phyloP scores from a whole-genome alignment of 495 filamentous ascomycete species.

The Rostrohypoxylon terebratum region DNA sequence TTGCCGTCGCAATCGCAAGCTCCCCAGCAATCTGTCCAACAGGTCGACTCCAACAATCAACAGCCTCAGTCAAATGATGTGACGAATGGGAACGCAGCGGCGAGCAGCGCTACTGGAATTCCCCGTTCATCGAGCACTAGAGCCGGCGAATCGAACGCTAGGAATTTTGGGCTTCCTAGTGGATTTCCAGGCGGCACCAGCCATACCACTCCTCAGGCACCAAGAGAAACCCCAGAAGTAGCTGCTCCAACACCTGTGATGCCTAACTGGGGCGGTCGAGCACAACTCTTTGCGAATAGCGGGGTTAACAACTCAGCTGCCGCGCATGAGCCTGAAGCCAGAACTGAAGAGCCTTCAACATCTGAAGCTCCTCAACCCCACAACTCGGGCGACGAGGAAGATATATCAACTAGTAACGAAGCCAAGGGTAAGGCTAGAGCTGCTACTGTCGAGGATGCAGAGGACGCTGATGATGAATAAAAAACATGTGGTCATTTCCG shows the following conservation, averaged over 20 bases:
- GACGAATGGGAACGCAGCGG: conserved; percentile 5
- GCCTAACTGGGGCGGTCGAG: conserved; percentile 59
- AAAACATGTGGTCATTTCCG: conserved; percentile 1
- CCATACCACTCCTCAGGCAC: conserved; percentile 19
- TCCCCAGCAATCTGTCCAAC: conserved; percentile 35
- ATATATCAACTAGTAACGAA: conserved; percentile 29
- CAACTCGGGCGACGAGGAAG: conserved; percentile 35
- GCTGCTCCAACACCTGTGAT: conserved; percentile 54
- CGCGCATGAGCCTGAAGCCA: conserved; percentile 24
- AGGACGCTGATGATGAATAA: conserved; percentile 47
- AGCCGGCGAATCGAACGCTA: conserved; percentile 14
- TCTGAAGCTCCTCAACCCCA: conserved; percentile 11
- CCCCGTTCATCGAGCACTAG: conserved; percentile 12
- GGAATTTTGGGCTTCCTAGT: conserved; percentile 6
- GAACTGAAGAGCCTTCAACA: conserved; percentile 22
- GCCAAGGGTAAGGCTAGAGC: conserved; percentile 54
- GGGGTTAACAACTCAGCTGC: conserved; percentile 25
- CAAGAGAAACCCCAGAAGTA: conserved; percentile 47
- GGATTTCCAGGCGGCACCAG: conserved; percentile 8
- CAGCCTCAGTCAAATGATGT: conserved; percentile 25
- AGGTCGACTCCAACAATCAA: conserved; percentile 15
- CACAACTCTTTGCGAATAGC: conserved; percentile 52
- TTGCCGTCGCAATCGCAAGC: conserved; percentile 40
- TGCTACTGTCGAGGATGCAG: conserved; percentile 57
- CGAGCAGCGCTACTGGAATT: conserved; percentile 7